phyloP scores from a whole-genome alignment of 2,329 filamentous ascomycete genomes.

The Penicillium sp. region DNA sequence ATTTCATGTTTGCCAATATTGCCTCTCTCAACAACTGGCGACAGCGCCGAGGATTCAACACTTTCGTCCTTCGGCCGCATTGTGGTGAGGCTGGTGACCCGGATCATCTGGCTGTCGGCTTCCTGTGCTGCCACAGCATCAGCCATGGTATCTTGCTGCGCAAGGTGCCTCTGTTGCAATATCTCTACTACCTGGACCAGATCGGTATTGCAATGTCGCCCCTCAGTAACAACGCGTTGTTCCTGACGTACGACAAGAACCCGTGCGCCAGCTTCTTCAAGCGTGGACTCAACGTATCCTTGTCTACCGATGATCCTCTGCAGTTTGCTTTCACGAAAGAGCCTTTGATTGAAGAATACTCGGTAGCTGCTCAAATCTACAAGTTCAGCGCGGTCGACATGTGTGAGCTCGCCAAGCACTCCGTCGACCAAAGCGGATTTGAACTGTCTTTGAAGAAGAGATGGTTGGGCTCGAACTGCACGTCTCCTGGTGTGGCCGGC shows the following conservation, averaged over 20 bases:
- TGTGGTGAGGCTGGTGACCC: constrained; percentile 97
- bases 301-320: constrained; percentile 94
- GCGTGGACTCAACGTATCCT: constrained; percentile 88
- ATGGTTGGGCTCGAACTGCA: constrained; percentile 82
- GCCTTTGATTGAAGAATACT: constrained; percentile 96
- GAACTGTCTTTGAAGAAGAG: constrained; percentile 85
- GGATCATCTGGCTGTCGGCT: constrained; percentile 89
- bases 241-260: constrained; percentile 94
- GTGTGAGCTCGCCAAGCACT: constrained; percentile 97
- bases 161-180: constrained; percentile 93
- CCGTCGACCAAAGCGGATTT: constrained; percentile 91
- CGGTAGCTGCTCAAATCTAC: constrained; percentile 97
- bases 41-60: constrained; percentile 91
- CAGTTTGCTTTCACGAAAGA: constrained; percentile 99
- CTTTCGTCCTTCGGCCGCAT: constrained; percentile 88
- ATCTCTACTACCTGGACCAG: constrained; percentile 96
- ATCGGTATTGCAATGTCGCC: constrained; percentile 99
- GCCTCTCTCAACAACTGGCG: constrained; percentile 89
- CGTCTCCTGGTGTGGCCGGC: constrained; percentile 76
- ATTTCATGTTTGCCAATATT: constrained; percentile 94
- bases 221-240: constrained; percentile 94
- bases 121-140: constrained; percentile 94
- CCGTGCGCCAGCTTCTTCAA: constrained; percentile 96
- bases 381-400: constrained; percentile 96
- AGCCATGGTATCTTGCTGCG: constrained; percentile 90